phyloP scores from a whole-genome alignment of 345 rosid genomes.

The Eutrema japonicum region DNA sequence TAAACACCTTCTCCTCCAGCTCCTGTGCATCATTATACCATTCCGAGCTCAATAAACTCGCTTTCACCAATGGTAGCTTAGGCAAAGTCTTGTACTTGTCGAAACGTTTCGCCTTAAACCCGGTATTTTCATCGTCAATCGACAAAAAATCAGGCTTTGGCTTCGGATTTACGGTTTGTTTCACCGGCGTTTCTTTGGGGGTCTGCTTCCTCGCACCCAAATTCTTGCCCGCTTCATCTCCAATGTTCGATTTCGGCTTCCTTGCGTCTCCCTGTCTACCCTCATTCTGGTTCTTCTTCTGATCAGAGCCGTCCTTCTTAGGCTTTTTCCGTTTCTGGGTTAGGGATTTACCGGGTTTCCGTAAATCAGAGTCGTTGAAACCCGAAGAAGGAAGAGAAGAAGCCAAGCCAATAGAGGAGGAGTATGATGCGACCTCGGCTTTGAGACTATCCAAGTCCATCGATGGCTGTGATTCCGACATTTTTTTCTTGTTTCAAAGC shows the following conservation, averaged over 20 bases:
- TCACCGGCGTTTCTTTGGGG: constrained; percentile 17
- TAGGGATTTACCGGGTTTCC: constrained; percentile 50
- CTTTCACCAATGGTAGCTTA: constrained; percentile 74
- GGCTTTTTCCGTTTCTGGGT: constrained; percentile 33
- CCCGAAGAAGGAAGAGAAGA: constrained; percentile 62
- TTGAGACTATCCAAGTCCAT: constrained; percentile 50
- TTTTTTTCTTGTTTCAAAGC: background rate
- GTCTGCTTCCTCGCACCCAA: constrained; percentile 18
- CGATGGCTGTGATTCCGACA: constrained; percentile 52
- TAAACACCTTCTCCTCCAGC: constrained; percentile 74
- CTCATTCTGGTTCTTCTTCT: constrained; percentile 11
- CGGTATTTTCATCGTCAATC: constrained; percentile 46
- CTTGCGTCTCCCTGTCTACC: constrained; percentile 26
- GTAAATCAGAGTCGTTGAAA: constrained; percentile 74
- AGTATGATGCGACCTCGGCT: constrained; percentile 77
- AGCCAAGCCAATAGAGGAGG: constrained; percentile 77
- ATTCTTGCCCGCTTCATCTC: constrained; percentile 16
- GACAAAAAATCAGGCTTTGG: constrained; percentile 69
- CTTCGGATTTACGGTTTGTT: constrained; percentile 35
- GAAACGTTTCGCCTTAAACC: constrained; percentile 36
- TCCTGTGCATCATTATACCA: constrained; percentile 83
- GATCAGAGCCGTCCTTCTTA: constrained; percentile 23
- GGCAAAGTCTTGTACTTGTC: constrained; percentile 65
- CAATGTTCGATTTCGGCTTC: constrained; percentile 29
- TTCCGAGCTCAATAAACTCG: constrained; percentile 58